Evolutionary conservation across 2,329 filamentous ascomycete species (phyloP).

Genomic region (Rutstroemia sp.): DNA sequence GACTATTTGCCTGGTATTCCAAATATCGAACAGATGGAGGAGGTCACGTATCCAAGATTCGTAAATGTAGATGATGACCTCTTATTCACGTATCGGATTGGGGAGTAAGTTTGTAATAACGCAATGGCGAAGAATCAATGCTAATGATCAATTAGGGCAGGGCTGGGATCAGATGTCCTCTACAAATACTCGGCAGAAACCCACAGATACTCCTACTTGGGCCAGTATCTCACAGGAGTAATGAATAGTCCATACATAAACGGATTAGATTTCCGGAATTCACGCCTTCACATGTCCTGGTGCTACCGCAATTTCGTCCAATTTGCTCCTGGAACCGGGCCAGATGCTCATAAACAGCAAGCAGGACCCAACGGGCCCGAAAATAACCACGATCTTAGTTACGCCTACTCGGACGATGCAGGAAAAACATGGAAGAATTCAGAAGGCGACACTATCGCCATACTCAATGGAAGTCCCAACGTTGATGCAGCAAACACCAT

Average conservation of each 20-base stretch:
- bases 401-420: conserved; percentile 20
- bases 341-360: conserved; percentile 23
- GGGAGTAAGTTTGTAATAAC: conserved; percentile 17
- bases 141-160: conserved; percentile 15
- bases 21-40: conserved; percentile 14
- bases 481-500: conserved; percentile 11
- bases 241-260: conserved; percentile 25
- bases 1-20: conserved; percentile 18
- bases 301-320: conserved; percentile 22
- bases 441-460: conserved; percentile 13
- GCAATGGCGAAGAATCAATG: not conserved
- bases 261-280: conserved; percentile 18
- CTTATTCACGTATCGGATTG: conserved; percentile 22
- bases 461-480: not conserved
- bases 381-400: conserved; percentile 24
- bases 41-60: conserved; percentile 24
- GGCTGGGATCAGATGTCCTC: conserved; percentile 21
- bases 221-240: conserved; percentile 20
- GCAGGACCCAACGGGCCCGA: conserved; percentile 23
- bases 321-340: conserved; percentile 3
- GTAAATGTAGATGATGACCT: conserved; percentile 20
- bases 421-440: conserved; percentile 20
- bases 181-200: conserved; percentile 18
- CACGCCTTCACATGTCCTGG: conserved; percentile 22
- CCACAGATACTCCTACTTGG: conserved; percentile 18